Base-by-base conservation (phyloP, 1,284 basidiomycete species). In the Microbotryum silenes-acaulis region DNA sequence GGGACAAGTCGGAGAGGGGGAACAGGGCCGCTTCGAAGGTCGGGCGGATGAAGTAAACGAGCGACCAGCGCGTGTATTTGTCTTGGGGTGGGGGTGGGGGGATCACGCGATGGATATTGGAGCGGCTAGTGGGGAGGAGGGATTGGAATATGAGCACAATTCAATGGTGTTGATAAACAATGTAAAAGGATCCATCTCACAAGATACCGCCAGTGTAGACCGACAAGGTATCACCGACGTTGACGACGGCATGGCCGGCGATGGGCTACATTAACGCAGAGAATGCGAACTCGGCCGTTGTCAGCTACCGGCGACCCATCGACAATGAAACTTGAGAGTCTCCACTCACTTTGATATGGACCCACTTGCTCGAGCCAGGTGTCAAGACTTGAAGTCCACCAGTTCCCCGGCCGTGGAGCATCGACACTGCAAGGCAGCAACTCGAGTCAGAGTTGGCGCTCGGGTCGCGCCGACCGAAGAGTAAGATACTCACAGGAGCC, bases 51-150 rank as follows among this genome's bases (percentile, higher is more conserved):
- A 64, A 55, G 51, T 60, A 66, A 37, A 64, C 67, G 46, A 66
- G 56, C 20, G 65, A 67, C 67, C 67, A 69, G 46, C 67, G 62
- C 3, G 61, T 56, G 52, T 58, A 31, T 20, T 46, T 27, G 51
- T 60, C 44, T 33, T 69, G 67, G 1, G 61, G 60, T 7, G 60
- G n/a, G 3, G 67, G 67, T 25, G 67, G 67, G 9, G 67, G 64
- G 12, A 81, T 74, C 4, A 80, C 79, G 16, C 80, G 79, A 70
- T 84, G 81, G 48, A 83, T 74, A 65, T 81, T 83, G 20, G 81
- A 82, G 31, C 80, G 77, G 71, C 16, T 73, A 18, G 16, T 31
- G 16, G 5, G 5, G 5, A 16, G 5, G 14, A 44, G 23, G 3
- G 9, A 16, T 25, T 7, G 12, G 25, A 21, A 20, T 18, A 27